phyloP scores from a whole-genome alignment of 2,329 filamentous ascomycete genomes.

The Thielaviopsis ethacetica region DNA sequence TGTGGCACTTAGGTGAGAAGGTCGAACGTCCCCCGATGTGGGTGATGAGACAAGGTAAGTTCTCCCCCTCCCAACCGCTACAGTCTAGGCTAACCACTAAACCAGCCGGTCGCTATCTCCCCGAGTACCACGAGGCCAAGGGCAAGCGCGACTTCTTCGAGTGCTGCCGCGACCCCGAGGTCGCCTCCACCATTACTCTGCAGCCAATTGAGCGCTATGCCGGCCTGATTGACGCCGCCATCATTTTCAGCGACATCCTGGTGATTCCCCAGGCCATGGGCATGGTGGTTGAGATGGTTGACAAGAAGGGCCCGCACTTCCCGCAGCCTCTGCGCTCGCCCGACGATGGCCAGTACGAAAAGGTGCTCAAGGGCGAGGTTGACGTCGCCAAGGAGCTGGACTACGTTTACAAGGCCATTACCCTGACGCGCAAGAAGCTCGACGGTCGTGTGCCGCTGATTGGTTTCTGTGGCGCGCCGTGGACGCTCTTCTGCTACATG shows the following conservation, averaged over 20 bases:
- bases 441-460: constrained; percentile 80
- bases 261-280: constrained; percentile 97
- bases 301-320: constrained; percentile 93
- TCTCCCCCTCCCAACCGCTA: neutral
- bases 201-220: constrained; percentile 87
- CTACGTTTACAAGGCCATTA: constrained; percentile 94
- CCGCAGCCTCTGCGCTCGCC: constrained; percentile 68
- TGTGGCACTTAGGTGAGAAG: constrained; percentile 47
- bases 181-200: constrained; percentile 82
- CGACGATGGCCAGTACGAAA: constrained; percentile 64
- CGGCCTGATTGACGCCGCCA: constrained; percentile 85
- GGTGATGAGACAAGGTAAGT: constrained; percentile 94
- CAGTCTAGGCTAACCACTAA: neutral
- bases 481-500: constrained; percentile 98
- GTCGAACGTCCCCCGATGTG: constrained; percentile 91
- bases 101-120: constrained; percentile 83
- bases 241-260: constrained; percentile 97
- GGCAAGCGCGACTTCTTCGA: constrained; percentile 87
- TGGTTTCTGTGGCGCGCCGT: constrained; percentile 92
- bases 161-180: constrained; percentile 84
- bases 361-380: constrained; percentile 62
- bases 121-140: constrained; percentile 94
- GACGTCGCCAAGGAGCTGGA: constrained; percentile 71
- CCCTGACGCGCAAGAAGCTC: constrained; percentile 74
- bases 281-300: constrained; percentile 97